These are phyloP conservation scores for Tephrocybe sp. DNA, from an alignment of 768 basidiomycete genomes.

Conservation along the genomic window DNA sequence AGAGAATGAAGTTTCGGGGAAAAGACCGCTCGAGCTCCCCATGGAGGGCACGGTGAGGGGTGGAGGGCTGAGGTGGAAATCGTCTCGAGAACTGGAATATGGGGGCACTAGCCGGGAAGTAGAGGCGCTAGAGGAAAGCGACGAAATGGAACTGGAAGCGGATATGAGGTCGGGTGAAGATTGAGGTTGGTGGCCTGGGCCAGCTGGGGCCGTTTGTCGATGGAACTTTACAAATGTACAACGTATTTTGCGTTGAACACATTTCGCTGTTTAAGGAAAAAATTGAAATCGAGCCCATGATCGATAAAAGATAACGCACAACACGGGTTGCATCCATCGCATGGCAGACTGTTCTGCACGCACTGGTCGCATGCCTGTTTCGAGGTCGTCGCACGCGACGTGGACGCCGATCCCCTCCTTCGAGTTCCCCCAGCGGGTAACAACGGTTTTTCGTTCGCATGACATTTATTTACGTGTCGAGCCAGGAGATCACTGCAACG, in stretches of 20 bases:
- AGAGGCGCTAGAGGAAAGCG: slow-evolving; percentile 25
- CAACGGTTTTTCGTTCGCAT: slow-evolving; percentile 66
- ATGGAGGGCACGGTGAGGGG: slow-evolving; percentile 26
- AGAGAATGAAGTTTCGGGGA: slow-evolving; percentile 13
- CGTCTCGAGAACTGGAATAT: slow-evolving; percentile 23
- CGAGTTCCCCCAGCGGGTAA: slow-evolving; percentile 40
- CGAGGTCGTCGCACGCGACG: slow-evolving; percentile 71
- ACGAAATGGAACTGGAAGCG: slow-evolving; percentile 19
- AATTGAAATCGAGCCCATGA: not conserved
- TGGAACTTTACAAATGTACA: slow-evolving; percentile 85
- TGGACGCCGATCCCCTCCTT: slow-evolving; percentile 65
- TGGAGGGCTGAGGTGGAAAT: slow-evolving; percentile 32
- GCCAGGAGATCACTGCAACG: slow-evolving; percentile 72
- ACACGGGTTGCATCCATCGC: slow-evolving; percentile 79
- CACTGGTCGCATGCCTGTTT: slow-evolving; percentile 88
- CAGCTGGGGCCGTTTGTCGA: slow-evolving; percentile 74
- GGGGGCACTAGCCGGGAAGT: not conserved
- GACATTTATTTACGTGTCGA: slow-evolving; percentile 85
- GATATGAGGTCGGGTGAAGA: slow-evolving; percentile 25
- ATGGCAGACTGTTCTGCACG: slow-evolving; percentile 69
- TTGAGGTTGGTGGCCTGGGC: slow-evolving; percentile 62
- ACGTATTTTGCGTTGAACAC: slow-evolving; percentile 62
- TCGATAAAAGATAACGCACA: slow-evolving; percentile 40
- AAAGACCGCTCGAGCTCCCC: slow-evolving; percentile 18
- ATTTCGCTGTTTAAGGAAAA: slow-evolving; percentile 56